Conservation (phyloP, 306 rosid species). For the Malus sylvestris region DNA sequence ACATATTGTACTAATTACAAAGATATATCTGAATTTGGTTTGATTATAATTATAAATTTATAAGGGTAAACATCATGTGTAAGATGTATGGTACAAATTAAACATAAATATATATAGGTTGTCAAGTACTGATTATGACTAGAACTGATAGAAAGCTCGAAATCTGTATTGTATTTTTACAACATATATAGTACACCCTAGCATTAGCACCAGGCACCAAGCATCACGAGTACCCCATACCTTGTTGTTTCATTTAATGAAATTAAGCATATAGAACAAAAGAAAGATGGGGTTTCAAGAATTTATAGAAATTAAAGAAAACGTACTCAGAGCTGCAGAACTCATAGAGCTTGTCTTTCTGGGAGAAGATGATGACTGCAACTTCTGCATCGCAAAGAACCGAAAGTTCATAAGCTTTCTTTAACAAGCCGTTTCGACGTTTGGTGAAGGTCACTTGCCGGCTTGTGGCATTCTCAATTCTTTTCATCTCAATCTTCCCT, state of each 20-base stretch:
- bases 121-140: not conserved
- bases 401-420: slow-evolving; percentile 64
- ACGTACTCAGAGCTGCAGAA: slow-evolving; percentile 62
- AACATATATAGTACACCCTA: not conserved
- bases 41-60: not conserved
- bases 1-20: too few relatives aligned
- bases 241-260: not conserved
- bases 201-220: not conserved
- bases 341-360: slow-evolving; percentile 50
- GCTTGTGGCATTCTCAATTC: slow-evolving; percentile 45
- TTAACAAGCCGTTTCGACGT: slow-evolving; percentile 50
- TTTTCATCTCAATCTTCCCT: slow-evolving; percentile 55
- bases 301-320: not conserved
- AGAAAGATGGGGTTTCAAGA: not conserved
- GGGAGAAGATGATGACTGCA: slow-evolving; percentile 58
- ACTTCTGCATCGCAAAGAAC: slow-evolving; percentile 63
- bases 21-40: not conserved
- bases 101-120: not conserved
- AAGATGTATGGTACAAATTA: not conserved
- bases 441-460: slow-evolving; percentile 65
- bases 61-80: not conserved
- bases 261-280: not conserved
- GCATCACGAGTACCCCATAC: not conserved
- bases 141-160: not conserved
- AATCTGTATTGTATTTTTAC: too few relatives aligned